Evolutionary conservation across 2,329 filamentous ascomycete genomes (phyloP).

Genomic region (Fusarium austroafricanum): DNA sequence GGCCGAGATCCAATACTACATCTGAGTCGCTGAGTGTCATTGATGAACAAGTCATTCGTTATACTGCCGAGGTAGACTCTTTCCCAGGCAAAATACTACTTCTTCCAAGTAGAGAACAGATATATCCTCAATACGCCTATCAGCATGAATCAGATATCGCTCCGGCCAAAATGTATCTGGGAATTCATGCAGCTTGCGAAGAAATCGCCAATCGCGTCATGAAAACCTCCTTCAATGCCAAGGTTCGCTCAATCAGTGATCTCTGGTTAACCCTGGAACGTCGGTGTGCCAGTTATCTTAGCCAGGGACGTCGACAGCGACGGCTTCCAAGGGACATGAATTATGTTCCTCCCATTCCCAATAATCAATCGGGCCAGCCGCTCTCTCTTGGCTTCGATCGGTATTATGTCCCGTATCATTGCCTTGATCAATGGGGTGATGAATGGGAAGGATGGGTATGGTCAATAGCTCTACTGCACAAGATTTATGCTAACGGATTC

Average conservation of each 20-base stretch:
- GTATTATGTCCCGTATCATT: background rate
- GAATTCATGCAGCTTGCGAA: constrained; percentile 6
- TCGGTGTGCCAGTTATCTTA: background rate
- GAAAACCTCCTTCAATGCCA: background rate
- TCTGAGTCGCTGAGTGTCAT: no score
- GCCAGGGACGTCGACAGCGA: background rate
- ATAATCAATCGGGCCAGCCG: background rate
- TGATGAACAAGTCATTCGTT: no score
- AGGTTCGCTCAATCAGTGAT: background rate
- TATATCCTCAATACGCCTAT: no score
- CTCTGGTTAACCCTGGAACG: constrained; percentile 15
- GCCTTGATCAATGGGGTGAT: background rate
- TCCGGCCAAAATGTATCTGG: background rate
- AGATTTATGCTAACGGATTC: background rate
- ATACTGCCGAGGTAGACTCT: no score
- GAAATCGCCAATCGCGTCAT: background rate
- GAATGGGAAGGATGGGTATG: constrained; percentile 12
- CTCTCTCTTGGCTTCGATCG: background rate
- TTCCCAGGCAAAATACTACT: no score
- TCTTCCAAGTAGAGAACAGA: no score
- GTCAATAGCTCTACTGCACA: no score
- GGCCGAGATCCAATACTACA: no score
- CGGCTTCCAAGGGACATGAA: background rate
- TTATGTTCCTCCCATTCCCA: background rate
- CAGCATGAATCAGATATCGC: no score